A percentile compares a stretch with the other conserved stretches of the same genome.
Evolutionary conservation across 2,329 filamentous ascomycete species (phyloP).

Genomic region (Alternaria novae-zelandiae): DNA sequence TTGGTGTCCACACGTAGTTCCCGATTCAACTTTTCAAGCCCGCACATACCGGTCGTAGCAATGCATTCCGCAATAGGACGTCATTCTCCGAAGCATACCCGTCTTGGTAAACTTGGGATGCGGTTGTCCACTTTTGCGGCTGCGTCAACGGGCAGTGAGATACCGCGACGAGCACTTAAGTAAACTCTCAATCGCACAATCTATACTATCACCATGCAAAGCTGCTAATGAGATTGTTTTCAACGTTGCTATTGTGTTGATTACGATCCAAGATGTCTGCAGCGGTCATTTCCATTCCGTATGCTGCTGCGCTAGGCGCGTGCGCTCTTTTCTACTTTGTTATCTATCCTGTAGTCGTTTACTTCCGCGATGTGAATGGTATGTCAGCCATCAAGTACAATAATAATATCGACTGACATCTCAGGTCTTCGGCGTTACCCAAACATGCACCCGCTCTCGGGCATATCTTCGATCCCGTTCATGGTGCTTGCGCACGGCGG

Average conservation of each 20-base stretch:
- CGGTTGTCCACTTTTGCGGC: background rate
- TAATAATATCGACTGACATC: background rate
- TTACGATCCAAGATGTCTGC: constrained; percentile 19
- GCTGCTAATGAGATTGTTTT: background rate
- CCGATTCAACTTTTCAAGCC: background rate
- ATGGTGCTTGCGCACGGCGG: constrained; percentile 54
- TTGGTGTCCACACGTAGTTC: background rate
- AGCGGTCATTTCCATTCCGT: constrained; percentile 24
- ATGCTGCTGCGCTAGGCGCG: constrained; percentile 31
- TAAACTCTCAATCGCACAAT: background rate
- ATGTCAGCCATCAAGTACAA: background rate
- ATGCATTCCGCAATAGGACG: background rate
- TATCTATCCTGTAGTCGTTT: constrained; percentile 50
- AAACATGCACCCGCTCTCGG: constrained; percentile 55
- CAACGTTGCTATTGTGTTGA: background rate
- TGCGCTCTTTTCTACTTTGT: constrained; percentile 47
- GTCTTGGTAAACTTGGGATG: background rate
- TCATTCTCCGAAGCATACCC: constrained; percentile 23
- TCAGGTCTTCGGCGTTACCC: constrained; percentile 56
- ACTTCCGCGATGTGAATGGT: constrained; percentile 56
- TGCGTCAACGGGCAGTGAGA: background rate
- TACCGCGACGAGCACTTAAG: constrained; percentile 16
- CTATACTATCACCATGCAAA: background rate
- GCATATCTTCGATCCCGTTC: constrained; percentile 57
- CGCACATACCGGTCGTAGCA: background rate